Base-by-base conservation (phyloP, 192 early-diverging fungal species). In the Coemansia sp. region DNA sequence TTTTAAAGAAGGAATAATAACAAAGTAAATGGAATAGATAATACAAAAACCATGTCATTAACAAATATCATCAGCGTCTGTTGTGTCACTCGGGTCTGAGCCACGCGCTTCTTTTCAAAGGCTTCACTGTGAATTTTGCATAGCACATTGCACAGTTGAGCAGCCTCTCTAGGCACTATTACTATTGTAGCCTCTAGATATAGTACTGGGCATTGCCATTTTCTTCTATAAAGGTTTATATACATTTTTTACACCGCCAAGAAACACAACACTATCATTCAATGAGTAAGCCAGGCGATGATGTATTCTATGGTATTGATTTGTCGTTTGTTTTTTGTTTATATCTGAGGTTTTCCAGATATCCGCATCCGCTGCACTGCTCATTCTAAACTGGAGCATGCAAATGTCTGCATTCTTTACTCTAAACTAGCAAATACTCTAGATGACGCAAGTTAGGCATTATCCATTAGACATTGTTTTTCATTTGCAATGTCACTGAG, bases 401-500 rank as follows among this genome's bases (percentile, higher is more conserved):
- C 26, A 26, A 26, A 16, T 7, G 18, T 15, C 13, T 13, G 42
- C 47, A 49, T 18, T n/a, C 47, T 49, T 18, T 49, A 9, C 15
- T 4, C 16, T 21, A 19, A 62, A n/a, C 7, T 26, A 54, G 13
- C 51, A 21, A 3, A 18, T 6, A 13, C 11, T 49, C 9, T 54
- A 10, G 51, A 54, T 54, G 51, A 54, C 51, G 51, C 51, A 21
- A 54, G 8, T 26, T 43, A 54, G 37, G 40, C 40, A 40, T 52
- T 41, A 8, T 55, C 54, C 39, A 51, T 41, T 49, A n/a, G 16
- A 26, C 26, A 26, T 26, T 26, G 26, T 26, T 62, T 41, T 62
- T 46, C 18, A 18, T 4, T 61, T 61, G 8, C 32, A 36, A 54
- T 21, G 19, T 7, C 26, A 26, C 26, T 26, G 26, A 26, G 26